These are phyloP conservation scores for Cupressus sempervirens DNA, from an alignment of 75 land plant species.

Conservation along the genomic window DNA sequence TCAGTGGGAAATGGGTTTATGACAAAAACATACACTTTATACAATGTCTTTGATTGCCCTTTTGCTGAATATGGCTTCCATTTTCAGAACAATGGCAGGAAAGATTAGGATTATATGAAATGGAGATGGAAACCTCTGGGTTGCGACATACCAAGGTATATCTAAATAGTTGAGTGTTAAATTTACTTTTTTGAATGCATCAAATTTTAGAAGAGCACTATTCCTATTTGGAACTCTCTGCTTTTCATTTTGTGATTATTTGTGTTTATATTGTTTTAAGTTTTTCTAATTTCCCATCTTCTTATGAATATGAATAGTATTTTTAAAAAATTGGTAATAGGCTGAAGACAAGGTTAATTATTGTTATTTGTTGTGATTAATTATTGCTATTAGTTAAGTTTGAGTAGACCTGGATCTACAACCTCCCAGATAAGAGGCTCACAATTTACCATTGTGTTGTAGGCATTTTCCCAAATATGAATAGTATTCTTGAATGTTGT, in stretches of 20 bases:
- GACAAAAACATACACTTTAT: constrained; percentile 51
- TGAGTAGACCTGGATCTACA: no score
- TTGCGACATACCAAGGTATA: constrained; percentile 64
- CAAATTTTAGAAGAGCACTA: neutral
- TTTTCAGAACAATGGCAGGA: constrained; percentile 80
- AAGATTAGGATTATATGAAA: constrained; percentile 54
- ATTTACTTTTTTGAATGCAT: neutral
- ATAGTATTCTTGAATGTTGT: neutral
- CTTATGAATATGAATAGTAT: no score
- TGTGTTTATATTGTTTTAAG: neutral
- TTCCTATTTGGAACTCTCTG: neutral
- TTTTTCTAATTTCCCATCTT: neutral
- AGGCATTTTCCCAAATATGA: no score
- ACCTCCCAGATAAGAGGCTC: no score
- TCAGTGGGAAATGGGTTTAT: constrained; percentile 54
- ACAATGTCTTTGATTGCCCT: constrained; percentile 61
- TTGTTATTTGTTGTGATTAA: no score
- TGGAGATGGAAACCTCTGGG: constrained; percentile 86
- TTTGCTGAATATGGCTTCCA: constrained; percentile 80
- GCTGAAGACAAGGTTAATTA: no score
- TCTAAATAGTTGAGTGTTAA: neutral
- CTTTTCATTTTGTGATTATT: neutral
- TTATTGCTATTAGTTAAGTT: no score
- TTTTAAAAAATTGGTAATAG: no score
- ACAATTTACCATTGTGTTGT: no score